Conservation (phyloP, 768 basidiomycete genomes). For the Suillus fuscotomentosus region DNA sequence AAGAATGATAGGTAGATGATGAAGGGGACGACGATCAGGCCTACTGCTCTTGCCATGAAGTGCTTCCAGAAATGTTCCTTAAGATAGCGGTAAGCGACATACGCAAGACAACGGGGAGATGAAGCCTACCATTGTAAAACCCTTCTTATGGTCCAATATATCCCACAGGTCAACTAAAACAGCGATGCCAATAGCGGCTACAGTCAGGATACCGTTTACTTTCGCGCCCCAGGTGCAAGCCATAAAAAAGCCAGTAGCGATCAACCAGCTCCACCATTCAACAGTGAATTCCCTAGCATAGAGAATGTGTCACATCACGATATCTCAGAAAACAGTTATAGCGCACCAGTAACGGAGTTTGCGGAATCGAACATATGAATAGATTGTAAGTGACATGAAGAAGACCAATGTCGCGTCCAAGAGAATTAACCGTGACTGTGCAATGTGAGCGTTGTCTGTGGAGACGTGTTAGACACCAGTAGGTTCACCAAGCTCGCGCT, state of each 20-base stretch:
- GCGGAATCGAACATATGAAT: slow-evolving; percentile 90
- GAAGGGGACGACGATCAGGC: slow-evolving; percentile 86
- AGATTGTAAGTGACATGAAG: slow-evolving; percentile 93
- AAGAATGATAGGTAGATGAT: slow-evolving; percentile 93
- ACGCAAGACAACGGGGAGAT: background rate
- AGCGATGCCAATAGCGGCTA: slow-evolving; percentile 83
- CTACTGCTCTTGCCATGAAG: slow-evolving; percentile 80
- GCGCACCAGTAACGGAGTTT: slow-evolving; percentile 87
- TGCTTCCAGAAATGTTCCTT: slow-evolving; percentile 90
- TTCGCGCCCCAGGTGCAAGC: slow-evolving; percentile 97
- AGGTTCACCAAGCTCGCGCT: slow-evolving; percentile 25
- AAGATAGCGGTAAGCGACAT: background rate
- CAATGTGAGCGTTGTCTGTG: slow-evolving; percentile 91
- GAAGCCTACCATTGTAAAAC: slow-evolving; percentile 66
- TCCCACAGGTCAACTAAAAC: slow-evolving; percentile 95
- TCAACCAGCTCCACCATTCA: slow-evolving; percentile 95
- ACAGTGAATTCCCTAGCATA: slow-evolving; percentile 73
- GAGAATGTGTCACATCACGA: slow-evolving; percentile 8
- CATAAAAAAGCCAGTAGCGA: slow-evolving; percentile 89
- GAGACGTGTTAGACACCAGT: slow-evolving; percentile 6
- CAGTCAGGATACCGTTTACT: slow-evolving; percentile 94
- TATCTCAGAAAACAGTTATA: slow-evolving; percentile 1
- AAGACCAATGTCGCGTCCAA: slow-evolving; percentile 93
- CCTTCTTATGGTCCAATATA: slow-evolving; percentile 80
- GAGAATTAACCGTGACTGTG: slow-evolving; percentile 95